These are phyloP conservation scores for Chlorella ohadii DNA, from an alignment of 139 green algal genomes.

Conservation along the genomic window DNA sequence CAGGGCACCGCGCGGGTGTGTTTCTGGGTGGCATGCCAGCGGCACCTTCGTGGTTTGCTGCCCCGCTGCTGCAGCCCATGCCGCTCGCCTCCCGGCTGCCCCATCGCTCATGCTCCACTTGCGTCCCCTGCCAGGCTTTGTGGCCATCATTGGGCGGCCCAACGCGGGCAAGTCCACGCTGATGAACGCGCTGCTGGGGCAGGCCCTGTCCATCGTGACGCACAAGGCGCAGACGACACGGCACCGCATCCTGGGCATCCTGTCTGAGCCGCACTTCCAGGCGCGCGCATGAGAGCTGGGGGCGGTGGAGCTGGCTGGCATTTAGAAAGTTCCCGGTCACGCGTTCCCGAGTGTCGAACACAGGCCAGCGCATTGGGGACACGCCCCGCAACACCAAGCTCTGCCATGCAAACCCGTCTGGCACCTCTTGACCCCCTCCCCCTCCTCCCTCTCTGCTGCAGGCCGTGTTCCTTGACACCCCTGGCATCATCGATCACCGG, in stretches of 20 bases:
- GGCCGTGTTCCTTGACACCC: constrained; percentile 95
- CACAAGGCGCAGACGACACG: constrained; percentile 94
- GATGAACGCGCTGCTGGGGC: constrained; percentile 92
- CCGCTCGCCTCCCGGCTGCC: neutral
- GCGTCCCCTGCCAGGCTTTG: constrained; percentile 71
- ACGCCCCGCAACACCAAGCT: no score
- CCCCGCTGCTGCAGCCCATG: neutral
- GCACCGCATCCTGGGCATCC: constrained; percentile 93
- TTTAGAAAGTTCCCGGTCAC: no score
- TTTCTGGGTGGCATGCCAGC: neutral
- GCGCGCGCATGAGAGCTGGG: neutral
- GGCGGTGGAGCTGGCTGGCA: neutral
- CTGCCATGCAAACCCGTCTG: no score
- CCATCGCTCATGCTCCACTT: neutral
- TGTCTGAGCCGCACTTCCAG: constrained; percentile 60
- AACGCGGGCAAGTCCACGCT: constrained; percentile 96
- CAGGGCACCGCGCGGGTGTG: neutral
- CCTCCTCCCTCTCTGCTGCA: constrained; percentile 38
- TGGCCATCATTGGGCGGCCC: constrained; percentile 87
- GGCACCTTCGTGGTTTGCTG: no score
- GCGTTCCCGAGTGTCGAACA: no score
- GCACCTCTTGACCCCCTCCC: neutral
- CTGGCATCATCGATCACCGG: constrained; percentile 79
- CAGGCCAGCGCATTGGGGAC: no score
- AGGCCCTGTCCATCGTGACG: constrained; percentile 96